Conservation (phyloP, 768 basidiomycete species). For the Lanmaoa pseudosensibilis region DNA sequence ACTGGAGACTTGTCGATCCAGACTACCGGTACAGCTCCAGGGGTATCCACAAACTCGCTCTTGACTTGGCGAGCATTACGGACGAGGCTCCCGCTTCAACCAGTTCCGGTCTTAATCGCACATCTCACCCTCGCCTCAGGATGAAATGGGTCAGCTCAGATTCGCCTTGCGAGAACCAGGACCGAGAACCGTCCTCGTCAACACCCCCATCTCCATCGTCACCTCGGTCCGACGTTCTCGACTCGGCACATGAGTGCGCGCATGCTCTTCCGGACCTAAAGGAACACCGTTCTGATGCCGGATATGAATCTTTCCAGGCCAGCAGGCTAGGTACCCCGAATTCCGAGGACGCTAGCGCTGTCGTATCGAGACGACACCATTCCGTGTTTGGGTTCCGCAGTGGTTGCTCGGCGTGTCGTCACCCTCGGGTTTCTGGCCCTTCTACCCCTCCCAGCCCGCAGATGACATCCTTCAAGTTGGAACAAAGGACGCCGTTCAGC, state of each 20-base stretch:
- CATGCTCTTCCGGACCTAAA: not conserved
- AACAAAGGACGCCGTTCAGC: not conserved
- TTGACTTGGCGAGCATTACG: constrained; percentile 18
- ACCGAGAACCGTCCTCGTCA: not conserved
- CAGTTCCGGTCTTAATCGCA: not conserved
- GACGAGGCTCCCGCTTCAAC: not conserved
- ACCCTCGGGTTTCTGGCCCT: constrained; percentile 15
- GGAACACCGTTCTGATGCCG: constrained; percentile 3
- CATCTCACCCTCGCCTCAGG: constrained; percentile 7
- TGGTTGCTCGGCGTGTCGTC: constrained; percentile 30
- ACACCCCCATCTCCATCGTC: not conserved
- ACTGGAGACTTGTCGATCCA: constrained; percentile 27
- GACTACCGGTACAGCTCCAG: constrained; percentile 11
- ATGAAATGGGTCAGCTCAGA: constrained; percentile 20
- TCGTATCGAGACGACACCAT: constrained; percentile 8
- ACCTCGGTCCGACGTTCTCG: constrained; percentile 5
- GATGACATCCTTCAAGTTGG: not conserved
- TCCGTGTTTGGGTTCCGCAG: constrained; percentile 25
- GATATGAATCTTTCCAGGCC: not conserved
- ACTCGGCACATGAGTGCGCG: not conserved
- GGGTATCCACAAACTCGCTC: constrained; percentile 18
- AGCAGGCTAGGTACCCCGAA: constrained; percentile 9
- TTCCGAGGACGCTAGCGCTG: constrained; percentile 11
- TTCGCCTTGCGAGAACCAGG: constrained; percentile 4
- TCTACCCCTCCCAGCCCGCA: constrained; percentile 14